Evolutionary conservation across 208 protist genomes (phyloP), one percentile per base, ranked within the genome.

Genomic region (Acanthamoeba sp.): DNA sequence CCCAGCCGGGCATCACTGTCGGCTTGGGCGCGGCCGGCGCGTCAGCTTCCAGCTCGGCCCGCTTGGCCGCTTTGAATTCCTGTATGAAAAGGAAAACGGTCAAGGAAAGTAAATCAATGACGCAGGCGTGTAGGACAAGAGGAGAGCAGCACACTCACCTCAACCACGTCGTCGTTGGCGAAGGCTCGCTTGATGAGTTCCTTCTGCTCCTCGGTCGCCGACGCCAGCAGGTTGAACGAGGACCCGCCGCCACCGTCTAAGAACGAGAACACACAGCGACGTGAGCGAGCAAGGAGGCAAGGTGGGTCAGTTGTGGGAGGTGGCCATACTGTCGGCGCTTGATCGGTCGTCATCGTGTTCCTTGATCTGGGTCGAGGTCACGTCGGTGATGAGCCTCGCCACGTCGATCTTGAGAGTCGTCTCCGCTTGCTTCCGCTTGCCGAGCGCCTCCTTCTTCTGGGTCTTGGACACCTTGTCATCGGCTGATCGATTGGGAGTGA

Each of bases 141-240:
- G 12, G 55, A 7, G 40, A 66, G 40, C 9, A 9, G n/a, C 9
- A 64, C 5, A 22, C 84, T 18, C 16, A 91, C 84, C 84, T 76
- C 69, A 16, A 93, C 90, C 24, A 93, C 90, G 50, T 93, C 90
- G 69, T 93, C 90, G 50, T 93, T 93, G 22, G 90, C 90, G 38
- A 93, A 93, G 90, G 90, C 90, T 16, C 90, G 59, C 71, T 93
- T 93, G 59, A 93, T 93, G 29, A 93, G 71, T 66, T 93, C 90
- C 71, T 93, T 93, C n/a, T 93, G 90, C 52, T 93, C 69, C 52
- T 93, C 69, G 71, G 22, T 93, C 29, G 90, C 90, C 32, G 90
- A 93, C 5, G 42, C 90, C 59, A 93, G 45, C 90, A 93, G 45
- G 40, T 93, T 93, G 48, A 93, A 93, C 14, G 55, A 40, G 9